Base-by-base conservation (phyloP, 176 grass and related monocot species). In the Oryza meridionalis region DNA sequence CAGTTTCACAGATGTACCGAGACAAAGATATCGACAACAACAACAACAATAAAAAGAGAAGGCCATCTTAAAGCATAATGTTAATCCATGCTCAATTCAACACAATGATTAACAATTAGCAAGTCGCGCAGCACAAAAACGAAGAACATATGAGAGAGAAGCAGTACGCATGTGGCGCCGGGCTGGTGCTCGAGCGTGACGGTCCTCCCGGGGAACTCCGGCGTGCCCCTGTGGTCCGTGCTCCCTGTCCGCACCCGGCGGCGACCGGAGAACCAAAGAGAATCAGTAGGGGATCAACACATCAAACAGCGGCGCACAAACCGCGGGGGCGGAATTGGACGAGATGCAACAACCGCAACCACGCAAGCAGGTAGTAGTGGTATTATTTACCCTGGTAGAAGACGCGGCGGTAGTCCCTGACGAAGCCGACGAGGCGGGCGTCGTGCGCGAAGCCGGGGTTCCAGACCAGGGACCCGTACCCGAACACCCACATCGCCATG, bases 391-490 rank as follows among this genome's bases (percentile, higher is more conserved):
- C 96, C 84, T 98, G 93, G 93, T 94, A 98, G 91, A 98, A 98
- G 81, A 94, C 93, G 27, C 89, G 89, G 77, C 88, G 88, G 86
- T 96, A 90, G 82, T 89, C 89, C 71, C 75, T 29, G 85, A 99
- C 87, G 89, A 96, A 96, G 69, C 96, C 93, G 70, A 94, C 81
- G 85, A 92, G 35, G 86, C 85, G 75, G 78, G 81, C 91, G 77
- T 99, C 93, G 91, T 92, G 89, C 78, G 75, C 79, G 84, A 99
- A 99, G 9, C 96, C 91, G 2, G 93, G 87, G 49, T 95, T 94
- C 96, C 96, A 96, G 51, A 98, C 91, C 47, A 95, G 85, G 1
- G 93, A 98, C 16, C 96, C 96, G 66, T 98, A 98, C 25, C 93
- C 93, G 31, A 98, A 98, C 47, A 98, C 91, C 96, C 96, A 98